A percentile compares a stretch with the other conserved stretches of the same genome.
Evolutionary conservation across 2,329 filamentous ascomycete genomes (phyloP).

Genomic region (Colletotrichum plurivorum): DNA sequence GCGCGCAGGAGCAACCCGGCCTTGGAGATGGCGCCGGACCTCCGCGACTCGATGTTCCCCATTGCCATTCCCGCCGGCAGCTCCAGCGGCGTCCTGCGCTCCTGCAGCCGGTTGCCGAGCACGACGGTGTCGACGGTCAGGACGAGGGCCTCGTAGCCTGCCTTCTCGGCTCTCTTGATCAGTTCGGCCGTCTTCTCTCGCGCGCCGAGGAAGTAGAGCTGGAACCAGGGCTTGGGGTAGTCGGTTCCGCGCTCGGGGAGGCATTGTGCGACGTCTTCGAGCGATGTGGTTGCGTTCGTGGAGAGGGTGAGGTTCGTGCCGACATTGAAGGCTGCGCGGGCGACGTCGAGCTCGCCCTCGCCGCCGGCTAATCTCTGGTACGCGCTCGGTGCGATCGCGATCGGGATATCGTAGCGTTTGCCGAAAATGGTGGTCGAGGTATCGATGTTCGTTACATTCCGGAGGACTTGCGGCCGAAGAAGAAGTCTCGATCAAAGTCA

Average conservation of each 20-base stretch:
- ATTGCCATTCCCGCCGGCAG: slow-evolving; percentile 43
- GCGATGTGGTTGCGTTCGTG: slow-evolving; percentile 45
- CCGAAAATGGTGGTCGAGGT: slow-evolving; percentile 40
- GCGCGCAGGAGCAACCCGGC: slow-evolving; percentile 41
- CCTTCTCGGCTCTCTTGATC: slow-evolving; percentile 46
- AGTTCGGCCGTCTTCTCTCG: slow-evolving; percentile 42
- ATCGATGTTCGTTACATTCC: slow-evolving; percentile 42
- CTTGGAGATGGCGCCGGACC: slow-evolving; percentile 29
- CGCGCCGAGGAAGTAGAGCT: slow-evolving; percentile 44
- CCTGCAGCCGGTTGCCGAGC: slow-evolving; percentile 48
- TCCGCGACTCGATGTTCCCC: slow-evolving; percentile 41
- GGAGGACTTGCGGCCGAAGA: slow-evolving; percentile 39
- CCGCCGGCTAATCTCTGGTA: slow-evolving; percentile 47
- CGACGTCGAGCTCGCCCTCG: slow-evolving; percentile 47
- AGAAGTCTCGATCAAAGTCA: slow-evolving; percentile 12
- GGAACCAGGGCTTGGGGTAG: slow-evolving; percentile 43
- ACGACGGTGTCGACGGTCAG: slow-evolving; percentile 49
- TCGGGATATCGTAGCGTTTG: slow-evolving; percentile 43
- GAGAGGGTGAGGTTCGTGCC: slow-evolving; percentile 47
- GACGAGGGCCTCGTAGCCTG: slow-evolving; percentile 48
- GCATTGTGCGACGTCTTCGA: slow-evolving; percentile 47
- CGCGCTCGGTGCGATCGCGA: slow-evolving; percentile 49
- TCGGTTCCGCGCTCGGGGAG: slow-evolving; percentile 32
- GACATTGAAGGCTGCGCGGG: slow-evolving; percentile 44
- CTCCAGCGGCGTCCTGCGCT: slow-evolving; percentile 45